Evolutionary conservation across 1,139 yeast species (phyloP).

Genomic region (Debaryomyces robertsiae): DNA sequence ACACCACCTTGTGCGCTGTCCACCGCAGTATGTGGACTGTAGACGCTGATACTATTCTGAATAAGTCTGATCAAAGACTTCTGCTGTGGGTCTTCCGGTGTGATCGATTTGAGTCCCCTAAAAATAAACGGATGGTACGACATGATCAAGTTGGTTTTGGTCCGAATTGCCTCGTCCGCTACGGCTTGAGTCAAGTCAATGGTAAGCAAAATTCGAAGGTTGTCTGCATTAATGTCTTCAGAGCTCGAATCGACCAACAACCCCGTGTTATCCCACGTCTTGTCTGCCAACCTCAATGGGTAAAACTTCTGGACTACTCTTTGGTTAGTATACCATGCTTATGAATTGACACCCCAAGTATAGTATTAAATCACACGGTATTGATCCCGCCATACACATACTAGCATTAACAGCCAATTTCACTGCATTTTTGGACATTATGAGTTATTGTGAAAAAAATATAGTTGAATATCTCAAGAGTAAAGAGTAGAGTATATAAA

Average conservation of each 20-base stretch:
- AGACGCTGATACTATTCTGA: conserved; percentile 78
- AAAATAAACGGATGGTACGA: conserved; percentile 97
- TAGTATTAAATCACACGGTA: too few relatives aligned
- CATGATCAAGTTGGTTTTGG: conserved; percentile 57
- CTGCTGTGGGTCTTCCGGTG: conserved; percentile 76
- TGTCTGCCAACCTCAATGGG: conserved; percentile 78
- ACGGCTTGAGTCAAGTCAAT: conserved; percentile 85
- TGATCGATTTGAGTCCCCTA: conserved; percentile 79
- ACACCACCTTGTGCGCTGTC: conserved; percentile 94
- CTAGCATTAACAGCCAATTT: conserved; percentile 51
- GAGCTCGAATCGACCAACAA: conserved; percentile 61
- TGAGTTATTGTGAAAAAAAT: too few relatives aligned
- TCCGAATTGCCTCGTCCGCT: conserved; percentile 76
- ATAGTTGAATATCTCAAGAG: too few relatives aligned
- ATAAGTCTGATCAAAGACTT: conserved; percentile 70
- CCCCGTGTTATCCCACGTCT: conserved; percentile 94
- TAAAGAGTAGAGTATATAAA: too few relatives aligned
- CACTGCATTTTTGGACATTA: conserved; percentile 43
- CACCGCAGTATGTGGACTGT: conserved; percentile 94
- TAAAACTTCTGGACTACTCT: conserved; percentile 62
- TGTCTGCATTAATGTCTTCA: conserved; percentile 19
- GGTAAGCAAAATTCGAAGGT: conserved; percentile 62
- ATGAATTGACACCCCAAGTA: background rate
- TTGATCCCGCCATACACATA: conserved; percentile 25
- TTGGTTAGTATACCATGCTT: conserved; percentile 18